A percentile compares a stretch with the other conserved stretches of the same genome.
phyloP scores from a whole-genome alignment of 2,329 filamentous ascomycete species.

The Ampelomyces quisqualis region DNA sequence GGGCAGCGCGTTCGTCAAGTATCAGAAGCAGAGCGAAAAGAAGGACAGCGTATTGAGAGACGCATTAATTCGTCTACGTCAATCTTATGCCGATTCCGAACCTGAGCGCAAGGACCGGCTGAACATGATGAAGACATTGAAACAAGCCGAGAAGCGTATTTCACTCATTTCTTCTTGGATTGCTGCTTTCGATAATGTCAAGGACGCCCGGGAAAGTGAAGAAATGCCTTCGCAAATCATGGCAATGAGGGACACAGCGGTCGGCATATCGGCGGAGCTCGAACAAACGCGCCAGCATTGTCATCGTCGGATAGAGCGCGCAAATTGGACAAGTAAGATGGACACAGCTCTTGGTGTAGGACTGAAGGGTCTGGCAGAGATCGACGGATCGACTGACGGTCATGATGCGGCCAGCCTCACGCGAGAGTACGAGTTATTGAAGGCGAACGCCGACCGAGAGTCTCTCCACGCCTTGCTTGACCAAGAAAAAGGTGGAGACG shows the following conservation, averaged over 20 bases:
- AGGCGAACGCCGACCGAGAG: constrained; percentile 78
- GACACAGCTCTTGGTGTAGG: constrained; percentile 87
- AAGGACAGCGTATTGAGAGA: constrained; percentile 73
- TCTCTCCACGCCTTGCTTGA: constrained; percentile 75
- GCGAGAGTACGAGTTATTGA: constrained; percentile 83
- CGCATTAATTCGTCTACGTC: constrained; percentile 74
- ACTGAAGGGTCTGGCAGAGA: constrained; percentile 71
- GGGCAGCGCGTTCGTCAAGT: constrained; percentile 77
- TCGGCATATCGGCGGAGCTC: constrained; percentile 84
- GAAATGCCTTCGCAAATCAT: constrained; percentile 60
- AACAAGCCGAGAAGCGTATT: constrained; percentile 81
- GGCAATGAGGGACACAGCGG: constrained; percentile 81
- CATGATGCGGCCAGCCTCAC: constrained; percentile 70
- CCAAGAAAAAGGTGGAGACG: constrained; percentile 78
- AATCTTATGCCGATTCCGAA: constrained; percentile 78
- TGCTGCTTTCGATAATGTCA: constrained; percentile 82
- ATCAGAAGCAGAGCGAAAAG: constrained; percentile 87
- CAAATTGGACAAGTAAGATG: constrained; percentile 82
- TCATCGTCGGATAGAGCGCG: constrained; percentile 77
- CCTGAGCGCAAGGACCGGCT: constrained; percentile 77
- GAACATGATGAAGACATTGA: constrained; percentile 76
- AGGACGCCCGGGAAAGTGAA: constrained; percentile 68
- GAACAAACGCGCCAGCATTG: constrained; percentile 89
- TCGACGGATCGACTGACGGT: constrained; percentile 64
- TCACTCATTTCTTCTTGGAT: constrained; percentile 88